These are phyloP conservation scores for Kazachstania sp. DNA, from an alignment of 1,139 yeast genomes.

Conservation along the genomic window DNA sequence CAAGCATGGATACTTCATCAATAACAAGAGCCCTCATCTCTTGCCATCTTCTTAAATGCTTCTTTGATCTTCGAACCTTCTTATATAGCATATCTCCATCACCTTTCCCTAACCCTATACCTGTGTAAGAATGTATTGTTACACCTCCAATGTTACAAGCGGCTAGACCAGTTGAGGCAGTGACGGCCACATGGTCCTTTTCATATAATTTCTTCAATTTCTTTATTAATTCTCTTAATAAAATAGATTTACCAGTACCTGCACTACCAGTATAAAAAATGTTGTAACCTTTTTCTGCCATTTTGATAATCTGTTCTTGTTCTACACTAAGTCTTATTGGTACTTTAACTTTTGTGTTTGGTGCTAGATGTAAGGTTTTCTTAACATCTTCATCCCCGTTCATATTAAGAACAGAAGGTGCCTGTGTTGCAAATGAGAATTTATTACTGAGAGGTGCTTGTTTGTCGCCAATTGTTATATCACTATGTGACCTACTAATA, in stretches of 20 bases:
- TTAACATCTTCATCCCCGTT: constrained; percentile 10
- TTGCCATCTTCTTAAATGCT: constrained; percentile 54
- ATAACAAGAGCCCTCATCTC: constrained; percentile 56
- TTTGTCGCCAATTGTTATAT: neutral
- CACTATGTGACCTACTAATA: neutral
- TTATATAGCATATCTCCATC: constrained; percentile 38
- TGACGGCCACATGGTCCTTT: constrained; percentile 57
- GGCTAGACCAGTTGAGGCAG: constrained; percentile 90
- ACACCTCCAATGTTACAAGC: constrained; percentile 88
- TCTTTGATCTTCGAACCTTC: constrained; percentile 48
- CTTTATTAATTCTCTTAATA: constrained; percentile 61
- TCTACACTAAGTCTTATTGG: constrained; percentile 52
- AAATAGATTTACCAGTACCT: constrained; percentile 88
- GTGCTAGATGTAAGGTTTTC: constrained; percentile 12
- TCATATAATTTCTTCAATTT: constrained; percentile 43
- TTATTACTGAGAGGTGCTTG: constrained; percentile 15
- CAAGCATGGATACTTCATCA: constrained; percentile 88
- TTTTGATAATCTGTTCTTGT: constrained; percentile 58
- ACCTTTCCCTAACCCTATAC: constrained; percentile 68
- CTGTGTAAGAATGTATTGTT: constrained; percentile 79
- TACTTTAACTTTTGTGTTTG: constrained; percentile 24
- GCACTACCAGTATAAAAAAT: constrained; percentile 92
- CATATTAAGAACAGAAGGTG: constrained; percentile 12
- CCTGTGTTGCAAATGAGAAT: constrained; percentile 21
- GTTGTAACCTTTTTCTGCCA: constrained; percentile 54